phyloP scores from a whole-genome alignment of 202 grass and related monocot genomes.

The Hordeum pubiflorum region DNA sequence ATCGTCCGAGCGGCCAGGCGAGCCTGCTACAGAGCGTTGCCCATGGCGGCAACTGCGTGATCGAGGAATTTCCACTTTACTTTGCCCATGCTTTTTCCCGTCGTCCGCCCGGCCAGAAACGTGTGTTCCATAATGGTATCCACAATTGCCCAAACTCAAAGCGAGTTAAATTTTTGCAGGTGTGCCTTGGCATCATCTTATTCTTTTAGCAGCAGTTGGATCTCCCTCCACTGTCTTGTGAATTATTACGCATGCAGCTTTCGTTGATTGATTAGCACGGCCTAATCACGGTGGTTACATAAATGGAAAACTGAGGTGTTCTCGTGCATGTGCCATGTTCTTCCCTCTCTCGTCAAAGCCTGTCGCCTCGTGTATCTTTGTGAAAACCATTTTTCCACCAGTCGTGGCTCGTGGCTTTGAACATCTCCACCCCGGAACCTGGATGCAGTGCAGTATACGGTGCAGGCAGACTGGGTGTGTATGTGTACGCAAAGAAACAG shows the following conservation, averaged over 20 bases:
- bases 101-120: neutral
- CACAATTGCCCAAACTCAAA: constrained; percentile 38
- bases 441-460: neutral
- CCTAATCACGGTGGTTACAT: neutral
- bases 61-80: neutral
- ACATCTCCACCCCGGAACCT: neutral
- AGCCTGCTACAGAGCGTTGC: constrained; percentile 68
- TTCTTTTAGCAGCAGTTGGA: constrained; percentile 39
- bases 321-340: neutral
- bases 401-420: neutral
- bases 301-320: neutral
- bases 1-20: constrained; percentile 87
- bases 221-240: neutral
- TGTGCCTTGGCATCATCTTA: constrained; percentile 16
- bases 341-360: neutral
- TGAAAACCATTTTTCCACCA: neutral
- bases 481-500: too few relatives aligned
- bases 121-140: constrained; percentile 31
- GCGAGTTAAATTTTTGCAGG: constrained; percentile 51
- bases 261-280: neutral
- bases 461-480: too few relatives aligned
- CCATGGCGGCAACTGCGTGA: constrained; percentile 77
- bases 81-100: neutral
- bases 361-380: neutral
- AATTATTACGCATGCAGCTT: constrained; percentile 2